Conservation (phyloP, 179 eudicot species). For the Beta macrorhiza region DNA sequence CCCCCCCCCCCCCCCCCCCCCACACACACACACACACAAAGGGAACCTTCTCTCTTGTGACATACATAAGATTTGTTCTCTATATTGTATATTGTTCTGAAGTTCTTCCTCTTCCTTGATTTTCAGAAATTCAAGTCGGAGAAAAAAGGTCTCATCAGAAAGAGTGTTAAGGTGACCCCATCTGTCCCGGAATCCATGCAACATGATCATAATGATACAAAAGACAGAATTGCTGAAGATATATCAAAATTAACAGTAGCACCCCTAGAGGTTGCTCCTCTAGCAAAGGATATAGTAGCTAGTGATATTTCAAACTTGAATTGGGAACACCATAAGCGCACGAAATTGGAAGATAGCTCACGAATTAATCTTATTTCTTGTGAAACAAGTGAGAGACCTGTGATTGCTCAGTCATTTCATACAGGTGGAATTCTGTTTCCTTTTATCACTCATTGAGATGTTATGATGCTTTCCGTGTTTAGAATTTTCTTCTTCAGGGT, state of each 20-base stretch:
- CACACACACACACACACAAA: too few relatives aligned
- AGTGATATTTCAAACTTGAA: conserved; percentile 33
- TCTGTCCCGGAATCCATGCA: conserved; percentile 27
- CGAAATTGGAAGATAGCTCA: conserved; percentile 26
- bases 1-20: too few relatives aligned
- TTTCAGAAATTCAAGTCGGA: conserved; percentile 47
- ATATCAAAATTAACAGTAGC: conserved; percentile 38
- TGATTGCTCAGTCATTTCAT: conserved; percentile 28
- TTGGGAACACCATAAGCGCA: conserved; percentile 32
- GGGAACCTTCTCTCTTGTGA: too few relatives aligned
- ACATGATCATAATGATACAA: conserved; percentile 28
- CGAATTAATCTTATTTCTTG: conserved; percentile 26
- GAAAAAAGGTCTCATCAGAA: conserved; percentile 38
- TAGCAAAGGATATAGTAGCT: conserved; percentile 15
- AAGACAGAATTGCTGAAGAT: conserved; percentile 41
- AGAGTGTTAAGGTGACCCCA: conserved; percentile 47
- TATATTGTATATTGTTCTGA: neutral
- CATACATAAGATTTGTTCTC: too few relatives aligned
- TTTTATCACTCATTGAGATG: neutral
- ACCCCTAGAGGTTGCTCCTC: conserved; percentile 28
- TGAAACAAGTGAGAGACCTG: conserved; percentile 20
- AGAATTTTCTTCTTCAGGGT: neutral
- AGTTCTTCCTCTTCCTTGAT: conserved; percentile 18
- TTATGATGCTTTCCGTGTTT: neutral
- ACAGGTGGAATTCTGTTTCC: conserved; percentile 44